These are phyloP conservation scores for Hyphopichia buzzinii DNA, from an alignment of 1,139 yeast genomes.

Conservation along the genomic window DNA sequence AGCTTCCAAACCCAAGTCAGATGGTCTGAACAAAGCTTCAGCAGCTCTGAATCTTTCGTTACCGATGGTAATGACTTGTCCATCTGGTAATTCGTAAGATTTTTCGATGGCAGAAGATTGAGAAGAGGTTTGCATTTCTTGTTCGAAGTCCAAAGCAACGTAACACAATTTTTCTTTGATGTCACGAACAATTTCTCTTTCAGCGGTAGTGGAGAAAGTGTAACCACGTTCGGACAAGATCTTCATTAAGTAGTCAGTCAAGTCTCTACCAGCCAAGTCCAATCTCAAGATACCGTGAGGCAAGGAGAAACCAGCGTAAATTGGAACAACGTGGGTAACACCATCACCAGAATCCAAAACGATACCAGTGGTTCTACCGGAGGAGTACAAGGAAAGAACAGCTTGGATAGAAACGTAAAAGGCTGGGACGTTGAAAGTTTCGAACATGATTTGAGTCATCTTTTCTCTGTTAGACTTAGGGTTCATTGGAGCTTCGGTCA, in stretches of 20 bases:
- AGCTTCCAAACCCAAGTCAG: conserved; percentile 96
- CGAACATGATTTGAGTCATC: conserved; percentile 98
- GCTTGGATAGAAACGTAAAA: conserved; percentile 99
- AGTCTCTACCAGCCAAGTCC: conserved; percentile 99
- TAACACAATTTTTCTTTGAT: conserved; percentile 99
- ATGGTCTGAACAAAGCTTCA: conserved; percentile 99
- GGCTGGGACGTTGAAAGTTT: conserved; percentile 98
- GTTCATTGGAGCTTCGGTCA: conserved; percentile 99
- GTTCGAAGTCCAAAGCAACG: conserved; percentile 94
- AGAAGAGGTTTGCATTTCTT: conserved; percentile 98
- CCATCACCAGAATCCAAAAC: conserved; percentile 99
- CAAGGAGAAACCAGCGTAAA: conserved; percentile 98
- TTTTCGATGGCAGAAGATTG: conserved; percentile 98
- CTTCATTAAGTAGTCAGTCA: conserved; percentile 98
- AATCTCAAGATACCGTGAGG: conserved; percentile 99
- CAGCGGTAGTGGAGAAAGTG: conserved; percentile 98
- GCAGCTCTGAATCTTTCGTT: conserved; percentile 99
- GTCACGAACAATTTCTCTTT: conserved; percentile 99
- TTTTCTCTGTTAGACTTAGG: conserved; percentile 99
- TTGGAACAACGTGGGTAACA: conserved; percentile 99
- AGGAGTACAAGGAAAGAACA: conserved; percentile 94
- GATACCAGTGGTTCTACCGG: conserved; percentile 99
- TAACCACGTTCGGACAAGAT: conserved; percentile 98
- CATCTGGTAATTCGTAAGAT: conserved; percentile 99
- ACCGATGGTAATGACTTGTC: conserved; percentile 99